Conservation (phyloP, 352 stramenopile genomes). For the Phytophthora vignae region DNA sequence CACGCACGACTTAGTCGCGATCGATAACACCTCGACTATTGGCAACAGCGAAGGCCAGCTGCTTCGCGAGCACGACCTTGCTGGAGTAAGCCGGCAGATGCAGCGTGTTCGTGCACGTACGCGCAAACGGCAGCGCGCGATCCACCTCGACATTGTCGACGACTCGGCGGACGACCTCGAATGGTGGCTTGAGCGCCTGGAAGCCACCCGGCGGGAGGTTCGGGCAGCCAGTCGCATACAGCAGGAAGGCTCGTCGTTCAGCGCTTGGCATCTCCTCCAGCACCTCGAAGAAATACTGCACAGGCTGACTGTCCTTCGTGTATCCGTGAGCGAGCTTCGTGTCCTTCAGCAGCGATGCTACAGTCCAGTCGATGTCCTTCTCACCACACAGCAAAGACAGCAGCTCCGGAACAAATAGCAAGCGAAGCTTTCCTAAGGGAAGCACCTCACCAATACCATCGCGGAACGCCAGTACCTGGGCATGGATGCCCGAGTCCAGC, state of each 20-base stretch:
- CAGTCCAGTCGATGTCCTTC: constrained; percentile 75
- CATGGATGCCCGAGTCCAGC: constrained; percentile 67
- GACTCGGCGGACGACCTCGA: constrained; percentile 86
- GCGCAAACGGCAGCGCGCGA: constrained; percentile 78
- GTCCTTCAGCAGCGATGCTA: constrained; percentile 64
- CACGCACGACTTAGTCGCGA: constrained; percentile 59
- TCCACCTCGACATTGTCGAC: constrained; percentile 79
- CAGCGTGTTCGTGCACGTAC: constrained; percentile 89
- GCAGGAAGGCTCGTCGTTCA: constrained; percentile 74
- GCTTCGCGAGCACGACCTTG: constrained; percentile 65
- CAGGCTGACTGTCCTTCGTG: constrained; percentile 73
- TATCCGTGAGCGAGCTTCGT: constrained; percentile 88
- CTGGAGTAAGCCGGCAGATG: constrained; percentile 85
- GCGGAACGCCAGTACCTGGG: constrained; percentile 78
- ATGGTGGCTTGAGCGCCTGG: constrained; percentile 66
- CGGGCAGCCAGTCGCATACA: constrained; percentile 86
- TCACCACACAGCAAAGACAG: constrained; percentile 77
- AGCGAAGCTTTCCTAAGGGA: constrained; percentile 69
- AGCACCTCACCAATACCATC: constrained; percentile 82
- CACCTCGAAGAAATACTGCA: constrained; percentile 76
- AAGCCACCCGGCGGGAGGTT: constrained; percentile 84
- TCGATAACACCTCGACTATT: constrained; percentile 89
- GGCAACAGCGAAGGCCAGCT: constrained; percentile 76
- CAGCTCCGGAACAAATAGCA: constrained; percentile 77
- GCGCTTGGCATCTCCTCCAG: constrained; percentile 69